Conservation (phyloP, 495 filamentous ascomycete genomes). For the Hypoxylon fuscum region DNA sequence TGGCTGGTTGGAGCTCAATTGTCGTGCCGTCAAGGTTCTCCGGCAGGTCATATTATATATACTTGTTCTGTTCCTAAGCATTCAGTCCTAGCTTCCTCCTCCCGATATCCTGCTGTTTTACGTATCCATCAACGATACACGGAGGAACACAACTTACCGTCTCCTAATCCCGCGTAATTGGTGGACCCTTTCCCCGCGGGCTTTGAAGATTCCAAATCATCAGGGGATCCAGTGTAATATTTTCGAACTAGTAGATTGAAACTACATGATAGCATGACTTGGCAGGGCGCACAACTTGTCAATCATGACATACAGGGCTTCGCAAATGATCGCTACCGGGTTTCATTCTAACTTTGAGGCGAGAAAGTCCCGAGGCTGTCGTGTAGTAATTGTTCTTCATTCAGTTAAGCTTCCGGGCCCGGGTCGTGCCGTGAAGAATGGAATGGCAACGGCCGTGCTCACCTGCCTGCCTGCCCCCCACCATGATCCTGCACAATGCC, state of each 20-base stretch:
- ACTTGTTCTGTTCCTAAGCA: not conserved
- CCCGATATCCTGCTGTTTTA: not conserved
- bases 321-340: not conserved
- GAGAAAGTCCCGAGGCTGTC: not conserved
- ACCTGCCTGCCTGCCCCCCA: not conserved
- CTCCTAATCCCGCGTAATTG: not conserved
- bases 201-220: conserved; percentile 14
- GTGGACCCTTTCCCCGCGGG: conserved; percentile 6
- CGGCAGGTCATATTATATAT: not conserved
- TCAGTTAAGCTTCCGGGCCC: not conserved
- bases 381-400: not conserved
- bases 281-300: conserved; percentile 6
- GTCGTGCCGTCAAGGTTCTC: conserved; percentile 18
- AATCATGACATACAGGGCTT: conserved; percentile 4
- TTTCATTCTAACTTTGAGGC: conserved; percentile 2
- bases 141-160: not conserved
- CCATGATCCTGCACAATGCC: not conserved
- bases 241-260: not conserved
- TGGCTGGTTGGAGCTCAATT: not conserved
- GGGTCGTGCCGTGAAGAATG: not conserved
- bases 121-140: not conserved
- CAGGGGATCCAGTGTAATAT: not conserved
- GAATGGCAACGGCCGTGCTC: not conserved
- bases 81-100: not conserved
- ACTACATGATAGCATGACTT: not conserved